A percentile compares a stretch with the other conserved stretches of the same genome.
Evolutionary conservation across 768 basidiomycete species (phyloP).

Genomic region (Cytidiella melzeri): DNA sequence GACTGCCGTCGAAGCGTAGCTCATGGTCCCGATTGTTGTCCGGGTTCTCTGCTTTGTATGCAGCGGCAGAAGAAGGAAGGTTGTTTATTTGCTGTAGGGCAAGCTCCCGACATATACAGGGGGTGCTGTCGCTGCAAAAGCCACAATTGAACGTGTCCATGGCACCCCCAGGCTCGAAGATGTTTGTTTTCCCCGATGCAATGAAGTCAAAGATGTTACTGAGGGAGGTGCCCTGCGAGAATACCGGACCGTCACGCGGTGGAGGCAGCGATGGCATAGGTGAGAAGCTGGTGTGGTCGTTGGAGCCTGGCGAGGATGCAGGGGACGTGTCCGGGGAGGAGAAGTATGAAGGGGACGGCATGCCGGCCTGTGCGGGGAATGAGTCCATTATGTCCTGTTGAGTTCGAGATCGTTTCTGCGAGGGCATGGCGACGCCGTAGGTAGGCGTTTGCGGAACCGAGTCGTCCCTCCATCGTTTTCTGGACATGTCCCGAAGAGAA

Average conservation of each 20-base stretch:
- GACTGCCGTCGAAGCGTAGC: slow-evolving; percentile 14
- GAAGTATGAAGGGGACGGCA: slow-evolving; percentile 10
- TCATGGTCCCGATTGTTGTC: slow-evolving; percentile 14
- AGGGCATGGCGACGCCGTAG: slow-evolving; percentile 20
- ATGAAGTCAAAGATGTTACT: slow-evolving; percentile 33
- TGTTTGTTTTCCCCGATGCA: slow-evolving; percentile 23
- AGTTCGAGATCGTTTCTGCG: slow-evolving; percentile 35
- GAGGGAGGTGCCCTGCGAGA: slow-evolving; percentile 27
- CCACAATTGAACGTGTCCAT: slow-evolving; percentile 61
- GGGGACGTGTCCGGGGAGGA: slow-evolving; percentile 26
- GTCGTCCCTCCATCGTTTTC: slow-evolving; percentile 57
- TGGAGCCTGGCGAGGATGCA: slow-evolving; percentile 45
- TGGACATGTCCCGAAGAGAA: slow-evolving; percentile 29
- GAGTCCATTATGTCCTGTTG: slow-evolving; percentile 20
- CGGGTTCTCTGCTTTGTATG: slow-evolving; percentile 24
- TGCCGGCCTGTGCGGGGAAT: slow-evolving; percentile 5
- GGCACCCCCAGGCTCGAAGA: slow-evolving; percentile 21
- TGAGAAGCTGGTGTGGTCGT: slow-evolving; percentile 28
- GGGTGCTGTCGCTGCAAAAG: slow-evolving; percentile 62
- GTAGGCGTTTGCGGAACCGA: slow-evolving; percentile 30
- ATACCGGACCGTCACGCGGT: slow-evolving; percentile 23
- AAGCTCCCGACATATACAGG: slow-evolving; percentile 76
- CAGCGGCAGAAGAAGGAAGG: slow-evolving; percentile 14
- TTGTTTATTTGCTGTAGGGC: slow-evolving; percentile 38
- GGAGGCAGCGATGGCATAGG: slow-evolving; percentile 24